These are phyloP conservation scores for Rhodosporidiobolus sp. DNA, from an alignment of 768 basidiomycete genomes.

Conservation along the genomic window DNA sequence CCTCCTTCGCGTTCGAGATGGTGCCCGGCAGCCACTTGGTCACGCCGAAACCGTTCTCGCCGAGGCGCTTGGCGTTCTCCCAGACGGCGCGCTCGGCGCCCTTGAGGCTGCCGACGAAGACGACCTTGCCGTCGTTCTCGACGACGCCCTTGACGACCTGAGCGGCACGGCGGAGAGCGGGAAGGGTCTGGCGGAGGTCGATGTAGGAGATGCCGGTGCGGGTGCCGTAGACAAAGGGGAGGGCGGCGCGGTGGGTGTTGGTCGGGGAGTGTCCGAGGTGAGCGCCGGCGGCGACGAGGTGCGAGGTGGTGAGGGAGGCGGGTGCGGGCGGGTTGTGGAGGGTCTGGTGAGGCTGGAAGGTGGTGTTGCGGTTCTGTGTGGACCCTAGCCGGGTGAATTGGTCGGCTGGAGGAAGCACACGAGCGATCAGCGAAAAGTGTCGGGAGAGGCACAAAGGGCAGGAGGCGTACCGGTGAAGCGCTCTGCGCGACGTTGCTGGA, in stretches of 20 bases:
- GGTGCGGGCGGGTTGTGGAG: slow-evolving; percentile 63
- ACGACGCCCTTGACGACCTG: slow-evolving; percentile 79
- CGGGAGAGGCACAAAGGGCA: no score
- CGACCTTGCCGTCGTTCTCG: slow-evolving; percentile 71
- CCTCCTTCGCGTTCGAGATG: slow-evolving; percentile 75
- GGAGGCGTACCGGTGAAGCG: slow-evolving; percentile 12
- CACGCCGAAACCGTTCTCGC: slow-evolving; percentile 75
- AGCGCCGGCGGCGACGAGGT: slow-evolving; percentile 86
- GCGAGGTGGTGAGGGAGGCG: slow-evolving; percentile 72
- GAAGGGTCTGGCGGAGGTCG: slow-evolving; percentile 89
- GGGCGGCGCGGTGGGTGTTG: slow-evolving; percentile 82
- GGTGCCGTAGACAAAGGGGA: slow-evolving; percentile 87
- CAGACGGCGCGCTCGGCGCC: slow-evolving; percentile 55
- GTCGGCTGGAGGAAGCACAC: slow-evolving; percentile 13
- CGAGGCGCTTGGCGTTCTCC: slow-evolving; percentile 70
- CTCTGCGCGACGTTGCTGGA: slow-evolving; percentile 28
- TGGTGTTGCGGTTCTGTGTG: slow-evolving; percentile 62
- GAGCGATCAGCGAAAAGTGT: background rate
- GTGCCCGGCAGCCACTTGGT: slow-evolving; percentile 92
- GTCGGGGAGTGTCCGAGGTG: slow-evolving; percentile 81
- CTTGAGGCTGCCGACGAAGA: slow-evolving; percentile 68
- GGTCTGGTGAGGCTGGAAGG: slow-evolving; percentile 69
- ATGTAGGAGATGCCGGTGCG: slow-evolving; percentile 81
- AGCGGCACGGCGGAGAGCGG: slow-evolving; percentile 84
- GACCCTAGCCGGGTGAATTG: slow-evolving; percentile 62